Evolutionary conservation across 495 filamentous ascomycete genomes (phyloP).

Genomic region (Penicillium lagena): DNA sequence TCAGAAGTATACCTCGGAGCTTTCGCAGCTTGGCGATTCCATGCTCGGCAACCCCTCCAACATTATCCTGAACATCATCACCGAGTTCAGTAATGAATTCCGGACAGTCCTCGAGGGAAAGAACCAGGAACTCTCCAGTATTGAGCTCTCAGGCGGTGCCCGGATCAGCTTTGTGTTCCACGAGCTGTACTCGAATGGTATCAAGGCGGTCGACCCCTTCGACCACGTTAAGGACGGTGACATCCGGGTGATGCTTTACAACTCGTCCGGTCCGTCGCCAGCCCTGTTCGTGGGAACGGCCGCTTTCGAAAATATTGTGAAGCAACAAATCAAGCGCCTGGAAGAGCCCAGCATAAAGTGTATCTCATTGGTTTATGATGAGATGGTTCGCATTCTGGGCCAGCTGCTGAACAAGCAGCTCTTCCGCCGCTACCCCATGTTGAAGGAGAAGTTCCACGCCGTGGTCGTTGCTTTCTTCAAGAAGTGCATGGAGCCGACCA

Average conservation of each 20-base stretch:
- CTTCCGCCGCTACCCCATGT: constrained; percentile 82
- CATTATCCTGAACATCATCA: constrained; percentile 96
- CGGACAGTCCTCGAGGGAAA: constrained; percentile 93
- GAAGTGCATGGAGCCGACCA: constrained; percentile 93
- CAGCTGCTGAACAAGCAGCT: constrained; percentile 83
- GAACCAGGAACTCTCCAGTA: constrained; percentile 89
- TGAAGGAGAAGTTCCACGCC: constrained; percentile 95
- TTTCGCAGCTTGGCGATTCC: constrained; percentile 80
- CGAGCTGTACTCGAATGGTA: constrained; percentile 94
- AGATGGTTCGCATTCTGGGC: constrained; percentile 90
- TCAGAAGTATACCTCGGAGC: constrained; percentile 83
- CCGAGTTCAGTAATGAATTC: constrained; percentile 97
- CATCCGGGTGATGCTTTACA: constrained; percentile 94
- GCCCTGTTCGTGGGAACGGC: constrained; percentile 97
- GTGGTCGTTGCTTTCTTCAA: constrained; percentile 98
- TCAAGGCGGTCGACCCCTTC: constrained; percentile 97
- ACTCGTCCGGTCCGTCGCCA: constrained; percentile 95
- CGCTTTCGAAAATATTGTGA: constrained; percentile 96
- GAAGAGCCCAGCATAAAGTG: constrained; percentile 97
- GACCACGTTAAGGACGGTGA: constrained; percentile 97
- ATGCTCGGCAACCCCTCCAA: constrained; percentile 95
- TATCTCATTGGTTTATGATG: constrained; percentile 94
- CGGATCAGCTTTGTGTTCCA: constrained; percentile 99
- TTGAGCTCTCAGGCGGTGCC: constrained; percentile 92
- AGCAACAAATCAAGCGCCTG: constrained; percentile 94